These are phyloP conservation scores for Monoraphidium neglectum DNA, from an alignment of 139 green algal genomes.

Conservation along the genomic window DNA sequence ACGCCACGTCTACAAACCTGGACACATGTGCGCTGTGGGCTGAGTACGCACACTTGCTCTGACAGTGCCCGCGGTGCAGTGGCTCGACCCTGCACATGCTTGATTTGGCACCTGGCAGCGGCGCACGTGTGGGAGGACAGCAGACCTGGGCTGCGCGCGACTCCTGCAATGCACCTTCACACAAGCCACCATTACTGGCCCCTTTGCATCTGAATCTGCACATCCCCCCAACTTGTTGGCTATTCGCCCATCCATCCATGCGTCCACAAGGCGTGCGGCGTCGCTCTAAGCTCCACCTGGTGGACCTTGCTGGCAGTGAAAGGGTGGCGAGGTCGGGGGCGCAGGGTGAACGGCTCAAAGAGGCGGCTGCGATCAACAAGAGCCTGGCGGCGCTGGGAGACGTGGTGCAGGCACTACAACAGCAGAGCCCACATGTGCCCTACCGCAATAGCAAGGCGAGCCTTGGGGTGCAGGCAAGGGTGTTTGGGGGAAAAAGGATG, in stretches of 20 bases:
- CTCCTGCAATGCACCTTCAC: not conserved
- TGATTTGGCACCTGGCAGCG: not conserved
- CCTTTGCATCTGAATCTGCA: not conserved
- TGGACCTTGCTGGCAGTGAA: conserved; percentile 75
- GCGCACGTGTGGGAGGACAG: not conserved
- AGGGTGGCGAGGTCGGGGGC: conserved; percentile 46
- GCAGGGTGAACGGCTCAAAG: conserved; percentile 70
- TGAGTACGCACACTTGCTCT: not conserved
- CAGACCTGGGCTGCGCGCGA: not conserved
- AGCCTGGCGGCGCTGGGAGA: conserved; percentile 66
- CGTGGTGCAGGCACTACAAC: conserved; percentile 72
- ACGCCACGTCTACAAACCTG: conserved; percentile 44
- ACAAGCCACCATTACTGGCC: not conserved
- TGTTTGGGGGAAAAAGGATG: too few relatives aligned
- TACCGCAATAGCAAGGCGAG: conserved; percentile 62
- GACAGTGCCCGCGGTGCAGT: too few relatives aligned
- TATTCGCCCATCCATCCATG: too few relatives aligned
- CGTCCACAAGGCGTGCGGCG: conserved; percentile 11
- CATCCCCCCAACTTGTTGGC: not conserved
- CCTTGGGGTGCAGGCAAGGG: too few relatives aligned
- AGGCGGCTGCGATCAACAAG: conserved; percentile 88
- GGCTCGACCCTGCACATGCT: not conserved
- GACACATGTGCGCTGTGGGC: conserved; percentile 25
- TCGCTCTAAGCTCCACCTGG: conserved; percentile 64
- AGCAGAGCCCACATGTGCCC: conserved; percentile 60